A percentile compares a stretch with the other conserved stretches of the same genome.
Conservation (phyloP, 202 grass and related monocot genomes). For the Schoenoplectus triqueter region DNA sequence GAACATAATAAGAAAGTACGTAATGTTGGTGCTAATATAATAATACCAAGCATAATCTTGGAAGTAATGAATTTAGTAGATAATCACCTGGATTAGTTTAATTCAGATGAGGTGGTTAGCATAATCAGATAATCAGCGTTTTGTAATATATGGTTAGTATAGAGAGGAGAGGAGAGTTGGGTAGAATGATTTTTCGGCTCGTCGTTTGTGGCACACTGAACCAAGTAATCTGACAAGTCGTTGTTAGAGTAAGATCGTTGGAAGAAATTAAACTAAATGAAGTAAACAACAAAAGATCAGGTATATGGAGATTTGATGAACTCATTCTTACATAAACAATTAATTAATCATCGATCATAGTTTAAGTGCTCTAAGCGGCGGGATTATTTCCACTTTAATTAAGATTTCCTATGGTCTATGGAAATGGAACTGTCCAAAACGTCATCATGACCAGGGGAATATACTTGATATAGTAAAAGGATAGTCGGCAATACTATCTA, state of each 20-base stretch:
- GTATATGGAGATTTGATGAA: constrained; percentile 5
- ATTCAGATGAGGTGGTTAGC: constrained; percentile 13
- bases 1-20: constrained; percentile 16
- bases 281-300: neutral
- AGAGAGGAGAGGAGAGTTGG: too few species aligned
- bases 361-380: constrained; percentile 1
- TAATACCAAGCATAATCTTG: neutral
- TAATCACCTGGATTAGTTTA: constrained; percentile 11
- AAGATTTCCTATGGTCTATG: neutral
- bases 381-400: neutral
- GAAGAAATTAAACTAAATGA: neutral
- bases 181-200: constrained; percentile 20
- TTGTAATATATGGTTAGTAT: neutral
- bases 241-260: neutral
- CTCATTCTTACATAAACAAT: neutral
- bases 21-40: neutral
- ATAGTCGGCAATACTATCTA: neutral
- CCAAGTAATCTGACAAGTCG: constrained; percentile 2
- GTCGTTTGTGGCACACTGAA: neutral
- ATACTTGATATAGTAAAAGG: neutral
- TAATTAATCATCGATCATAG: neutral
- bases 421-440: neutral
- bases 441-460: neutral
- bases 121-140: neutral
- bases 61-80: constrained; percentile 5